Conservation (phyloP, 2,329 filamentous ascomycete species). For the Niveomyces coronatus region DNA sequence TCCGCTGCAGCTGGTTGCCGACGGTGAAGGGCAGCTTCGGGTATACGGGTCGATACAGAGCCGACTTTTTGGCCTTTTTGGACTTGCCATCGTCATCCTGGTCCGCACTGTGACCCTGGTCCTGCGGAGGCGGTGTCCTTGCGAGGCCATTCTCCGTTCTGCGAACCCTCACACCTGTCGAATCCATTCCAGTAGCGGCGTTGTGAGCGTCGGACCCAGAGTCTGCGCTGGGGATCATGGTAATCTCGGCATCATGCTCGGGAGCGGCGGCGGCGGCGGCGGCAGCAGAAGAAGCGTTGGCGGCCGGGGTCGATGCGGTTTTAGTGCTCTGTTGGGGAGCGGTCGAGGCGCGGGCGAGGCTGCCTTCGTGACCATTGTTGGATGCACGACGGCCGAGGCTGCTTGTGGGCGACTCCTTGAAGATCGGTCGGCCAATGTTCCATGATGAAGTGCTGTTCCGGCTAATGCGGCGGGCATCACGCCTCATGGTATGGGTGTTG, state of each 20-base stretch:
- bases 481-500: constrained; percentile 35
- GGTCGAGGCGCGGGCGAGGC: constrained; percentile 25
- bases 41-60: constrained; percentile 35
- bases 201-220: constrained; percentile 14
- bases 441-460: constrained; percentile 30
- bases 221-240: constrained; percentile 14
- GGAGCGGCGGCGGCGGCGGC: too few relatives aligned
- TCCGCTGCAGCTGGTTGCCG: constrained; percentile 59
- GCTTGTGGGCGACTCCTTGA: too few relatives aligned
- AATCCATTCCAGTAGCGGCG: constrained; percentile 14
- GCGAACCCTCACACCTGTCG: constrained; percentile 21
- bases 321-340: constrained; percentile 19
- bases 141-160: constrained; percentile 18
- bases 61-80: constrained; percentile 28
- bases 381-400: constrained; percentile 14
- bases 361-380: constrained; percentile 18
- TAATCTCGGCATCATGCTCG: constrained; percentile 9
- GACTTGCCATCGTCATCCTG: constrained; percentile 23
- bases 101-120: constrained; percentile 12
- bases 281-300: too few relatives aligned
- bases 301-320: constrained; percentile 4
- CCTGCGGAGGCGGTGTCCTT: constrained; percentile 10
- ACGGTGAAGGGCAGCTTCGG: constrained; percentile 47
- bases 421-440: constrained; percentile 27
- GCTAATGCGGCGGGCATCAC: constrained; percentile 32